Conservation (phyloP, 805 yeast species). For the Lipomyces orientalis region DNA sequence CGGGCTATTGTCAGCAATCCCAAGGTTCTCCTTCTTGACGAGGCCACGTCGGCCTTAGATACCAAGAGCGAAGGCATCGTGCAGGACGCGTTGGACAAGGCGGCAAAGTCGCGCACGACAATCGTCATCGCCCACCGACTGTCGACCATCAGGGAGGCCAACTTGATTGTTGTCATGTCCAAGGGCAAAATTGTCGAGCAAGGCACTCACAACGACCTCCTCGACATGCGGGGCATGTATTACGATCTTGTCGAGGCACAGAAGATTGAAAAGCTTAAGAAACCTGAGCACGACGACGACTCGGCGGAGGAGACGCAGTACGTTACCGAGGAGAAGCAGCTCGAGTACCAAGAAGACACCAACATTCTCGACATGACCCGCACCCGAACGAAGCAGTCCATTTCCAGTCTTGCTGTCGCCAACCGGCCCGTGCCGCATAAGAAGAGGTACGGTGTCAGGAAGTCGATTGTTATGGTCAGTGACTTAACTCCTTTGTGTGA, state of each 20-base stretch:
- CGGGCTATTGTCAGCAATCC: conserved; percentile 64
- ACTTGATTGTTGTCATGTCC: conserved; percentile 58
- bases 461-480: conserved; percentile 11
- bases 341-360: conserved; percentile 25
- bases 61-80: conserved; percentile 66
- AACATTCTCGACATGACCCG: conserved; percentile 28
- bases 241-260: conserved; percentile 48
- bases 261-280: conserved; percentile 37
- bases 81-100: conserved; percentile 54
- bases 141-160: conserved; percentile 76
- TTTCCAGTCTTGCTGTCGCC: conserved; percentile 23
- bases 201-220: conserved; percentile 51
- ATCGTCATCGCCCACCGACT: conserved; percentile 90
- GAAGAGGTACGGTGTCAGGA: conserved; percentile 4
- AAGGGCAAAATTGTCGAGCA: conserved; percentile 58
- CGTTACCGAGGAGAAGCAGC: conserved; percentile 5
- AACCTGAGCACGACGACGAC: neutral
- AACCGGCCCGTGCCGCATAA: neutral
- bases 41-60: conserved; percentile 71
- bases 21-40: conserved; percentile 61
- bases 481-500: neutral
- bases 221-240: conserved; percentile 43
- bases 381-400: conserved; percentile 19
- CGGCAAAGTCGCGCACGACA: conserved; percentile 52
- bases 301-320: neutral